Conservation (phyloP, 1,284 basidiomycete genomes). For the Baeospora myosura region DNA sequence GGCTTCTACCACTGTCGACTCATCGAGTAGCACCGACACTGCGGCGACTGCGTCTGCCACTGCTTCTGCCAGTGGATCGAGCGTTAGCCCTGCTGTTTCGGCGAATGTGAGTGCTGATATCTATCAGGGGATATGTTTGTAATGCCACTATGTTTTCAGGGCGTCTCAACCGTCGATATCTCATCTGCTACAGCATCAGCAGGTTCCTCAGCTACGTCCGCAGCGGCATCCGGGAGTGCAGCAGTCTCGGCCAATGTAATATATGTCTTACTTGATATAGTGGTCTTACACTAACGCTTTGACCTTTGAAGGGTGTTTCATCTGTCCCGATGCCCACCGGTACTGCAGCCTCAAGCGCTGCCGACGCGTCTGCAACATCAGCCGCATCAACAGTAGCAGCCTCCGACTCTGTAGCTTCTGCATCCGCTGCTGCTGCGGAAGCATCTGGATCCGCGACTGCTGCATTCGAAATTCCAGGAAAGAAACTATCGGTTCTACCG, state of each 20-base stretch:
- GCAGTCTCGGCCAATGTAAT: conserved; percentile 15
- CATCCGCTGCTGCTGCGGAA: conserved; percentile 34
- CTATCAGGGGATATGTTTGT: conserved; percentile 8
- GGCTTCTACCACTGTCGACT: conserved; percentile 4
- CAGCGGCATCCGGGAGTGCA: conserved; percentile 14
- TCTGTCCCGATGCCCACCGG: conserved; percentile 2
- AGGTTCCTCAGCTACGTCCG: conserved; percentile 10
- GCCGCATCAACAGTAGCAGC: conserved; percentile 12
- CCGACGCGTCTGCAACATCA: conserved; percentile 9
- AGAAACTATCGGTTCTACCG: conserved; percentile 64
- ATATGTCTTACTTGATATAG: too few species aligned
- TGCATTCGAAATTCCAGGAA: conserved; percentile 62
- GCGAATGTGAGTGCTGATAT: conserved; percentile 12
- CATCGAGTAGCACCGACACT: conserved; percentile 3
- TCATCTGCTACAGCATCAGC: conserved; percentile 10
- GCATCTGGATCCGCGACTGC: conserved; percentile 30
- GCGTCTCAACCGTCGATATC: conserved; percentile 17
- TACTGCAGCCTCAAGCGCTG: conserved; percentile 5
- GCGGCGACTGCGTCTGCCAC: conserved; percentile 7
- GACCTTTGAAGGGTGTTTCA: conserved; percentile 10
- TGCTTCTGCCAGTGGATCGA: conserved; percentile 10
- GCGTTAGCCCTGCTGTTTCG: conserved; percentile 8
- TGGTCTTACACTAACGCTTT: too few species aligned
- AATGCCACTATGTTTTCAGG: conserved; percentile 15
- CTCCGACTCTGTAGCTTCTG: conserved; percentile 13